phyloP scores from a whole-genome alignment of 352 stramenopile genomes.

The Globisporangium solare region DNA sequence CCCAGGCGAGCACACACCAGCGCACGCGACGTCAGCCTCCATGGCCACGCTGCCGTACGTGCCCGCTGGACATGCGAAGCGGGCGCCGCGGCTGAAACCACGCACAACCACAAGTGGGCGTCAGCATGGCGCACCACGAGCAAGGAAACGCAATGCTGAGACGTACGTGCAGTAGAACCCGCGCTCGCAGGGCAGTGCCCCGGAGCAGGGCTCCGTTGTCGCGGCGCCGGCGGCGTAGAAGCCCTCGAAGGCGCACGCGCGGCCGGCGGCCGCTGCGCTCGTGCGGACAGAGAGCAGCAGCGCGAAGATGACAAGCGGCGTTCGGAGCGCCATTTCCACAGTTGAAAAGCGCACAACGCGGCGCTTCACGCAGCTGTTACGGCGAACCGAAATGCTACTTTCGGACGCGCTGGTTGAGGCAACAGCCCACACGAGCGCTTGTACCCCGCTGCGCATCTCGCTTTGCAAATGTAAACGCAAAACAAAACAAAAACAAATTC shows the following conservation, averaged over 20 bases:
- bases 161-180: slow-evolving; percentile 67
- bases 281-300: neutral
- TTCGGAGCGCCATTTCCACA: too few relatives aligned
- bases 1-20: slow-evolving; percentile 36
- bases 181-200: slow-evolving; percentile 27
- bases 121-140: too few relatives aligned
- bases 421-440: too few relatives aligned
- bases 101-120: neutral
- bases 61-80: slow-evolving; percentile 44
- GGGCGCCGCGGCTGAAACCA: slow-evolving; percentile 24
- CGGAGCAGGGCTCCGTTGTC: slow-evolving; percentile 38
- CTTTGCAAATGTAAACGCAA: slow-evolving; percentile 9
- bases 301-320: neutral
- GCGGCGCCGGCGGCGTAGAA: slow-evolving; percentile 40
- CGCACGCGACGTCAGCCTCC: slow-evolving; percentile 36
- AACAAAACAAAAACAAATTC: slow-evolving; percentile 4
- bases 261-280: neutral
- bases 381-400: too few relatives aligned
- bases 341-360: too few relatives aligned
- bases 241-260: slow-evolving; percentile 37
- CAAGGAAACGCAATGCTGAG: neutral
- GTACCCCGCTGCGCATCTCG: neutral
- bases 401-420: too few relatives aligned
- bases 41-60: slow-evolving; percentile 24
- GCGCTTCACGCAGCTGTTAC: too few relatives aligned